Conservation (phyloP, 179 eudicot species). For the Kewa caespitosa region DNA sequence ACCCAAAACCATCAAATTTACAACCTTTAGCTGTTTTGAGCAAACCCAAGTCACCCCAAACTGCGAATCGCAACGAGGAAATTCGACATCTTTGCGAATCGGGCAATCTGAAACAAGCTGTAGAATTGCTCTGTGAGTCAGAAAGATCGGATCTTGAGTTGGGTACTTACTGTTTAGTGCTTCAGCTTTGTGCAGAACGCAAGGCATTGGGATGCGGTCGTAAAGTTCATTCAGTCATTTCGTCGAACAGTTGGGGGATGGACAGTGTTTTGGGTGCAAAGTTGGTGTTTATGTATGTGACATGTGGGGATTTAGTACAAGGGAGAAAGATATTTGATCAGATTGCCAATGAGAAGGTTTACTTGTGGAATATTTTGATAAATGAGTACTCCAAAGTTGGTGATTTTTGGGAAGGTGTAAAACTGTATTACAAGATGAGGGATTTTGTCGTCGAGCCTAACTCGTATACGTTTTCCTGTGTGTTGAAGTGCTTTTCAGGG, state of each 20-base stretch:
- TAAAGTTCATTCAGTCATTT: slow-evolving; percentile 42
- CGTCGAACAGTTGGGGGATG: slow-evolving; percentile 32
- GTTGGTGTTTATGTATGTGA: slow-evolving; percentile 42
- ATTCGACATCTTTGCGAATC: slow-evolving; percentile 43
- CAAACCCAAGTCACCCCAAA: slow-evolving; percentile 7
- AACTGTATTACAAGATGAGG: slow-evolving; percentile 30
- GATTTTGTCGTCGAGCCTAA: slow-evolving; percentile 28
- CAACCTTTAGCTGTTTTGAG: slow-evolving; percentile 10
- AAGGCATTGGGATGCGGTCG: slow-evolving; percentile 29
- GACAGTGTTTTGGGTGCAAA: slow-evolving; percentile 37
- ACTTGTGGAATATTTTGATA: slow-evolving; percentile 39
- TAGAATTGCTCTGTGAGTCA: slow-evolving; percentile 34
- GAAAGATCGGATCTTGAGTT: slow-evolving; percentile 36
- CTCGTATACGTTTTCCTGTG: slow-evolving; percentile 44
- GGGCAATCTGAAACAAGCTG: slow-evolving; percentile 49
- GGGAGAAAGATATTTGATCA: slow-evolving; percentile 35
- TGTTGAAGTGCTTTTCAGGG: slow-evolving; percentile 56
- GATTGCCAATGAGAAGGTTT: slow-evolving; percentile 39
- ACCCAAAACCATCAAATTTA: slow-evolving; percentile 13
- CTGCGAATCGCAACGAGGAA: slow-evolving; percentile 27
- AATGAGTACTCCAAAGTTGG: slow-evolving; percentile 36
- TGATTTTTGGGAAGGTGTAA: slow-evolving; percentile 32
- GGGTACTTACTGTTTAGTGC: slow-evolving; percentile 32
- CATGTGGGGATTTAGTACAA: slow-evolving; percentile 34
- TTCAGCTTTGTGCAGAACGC: slow-evolving; percentile 34